These are phyloP conservation scores for Backusella liffmaniae DNA, from an alignment of 192 early-diverging fungal species.

Conservation along the genomic window DNA sequence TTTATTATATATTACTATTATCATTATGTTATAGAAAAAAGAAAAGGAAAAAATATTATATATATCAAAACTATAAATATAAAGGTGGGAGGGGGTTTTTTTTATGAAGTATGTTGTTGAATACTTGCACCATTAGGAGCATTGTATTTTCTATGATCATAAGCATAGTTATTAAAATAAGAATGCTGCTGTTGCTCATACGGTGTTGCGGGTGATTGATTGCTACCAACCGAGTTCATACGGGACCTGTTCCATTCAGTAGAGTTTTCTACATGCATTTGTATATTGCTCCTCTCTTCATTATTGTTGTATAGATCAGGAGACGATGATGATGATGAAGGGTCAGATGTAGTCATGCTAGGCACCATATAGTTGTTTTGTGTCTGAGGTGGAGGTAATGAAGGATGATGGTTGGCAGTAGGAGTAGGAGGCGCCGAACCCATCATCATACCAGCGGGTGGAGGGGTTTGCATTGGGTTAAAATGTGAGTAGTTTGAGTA, in stretches of 20 bases:
- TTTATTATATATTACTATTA: neutral
- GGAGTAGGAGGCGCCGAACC: conserved; percentile 24
- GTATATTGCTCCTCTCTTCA: conserved; percentile 9
- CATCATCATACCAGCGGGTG: conserved; percentile 25
- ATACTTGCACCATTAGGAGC: neutral
- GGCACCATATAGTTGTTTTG: conserved; percentile 37
- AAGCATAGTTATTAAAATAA: neutral
- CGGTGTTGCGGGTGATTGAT: conserved; percentile 16
- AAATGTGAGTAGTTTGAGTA: conserved; percentile 9
- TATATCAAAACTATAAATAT: neutral
- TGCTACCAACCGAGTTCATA: conserved; percentile 6
- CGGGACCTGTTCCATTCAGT: conserved; percentile 14
- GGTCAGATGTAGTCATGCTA: conserved; percentile 34
- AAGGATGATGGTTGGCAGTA: neutral
- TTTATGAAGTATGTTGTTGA: conserved; percentile 6
- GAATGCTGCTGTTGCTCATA: conserved; percentile 1
- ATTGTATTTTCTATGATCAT: neutral
- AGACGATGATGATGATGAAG: conserved; percentile 34
- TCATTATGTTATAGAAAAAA: conserved; percentile 1
- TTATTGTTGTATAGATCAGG: conserved; percentile 37
- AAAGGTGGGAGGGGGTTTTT: neutral
- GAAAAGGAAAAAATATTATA: conserved; percentile 1
- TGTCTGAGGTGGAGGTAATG: conserved; percentile 13
- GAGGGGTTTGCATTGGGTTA: neutral
- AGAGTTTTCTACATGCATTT: conserved; percentile 12